Evolutionary conservation across 202 grass and related monocot genomes (phyloP).

Genomic region (Setaria viridis): DNA sequence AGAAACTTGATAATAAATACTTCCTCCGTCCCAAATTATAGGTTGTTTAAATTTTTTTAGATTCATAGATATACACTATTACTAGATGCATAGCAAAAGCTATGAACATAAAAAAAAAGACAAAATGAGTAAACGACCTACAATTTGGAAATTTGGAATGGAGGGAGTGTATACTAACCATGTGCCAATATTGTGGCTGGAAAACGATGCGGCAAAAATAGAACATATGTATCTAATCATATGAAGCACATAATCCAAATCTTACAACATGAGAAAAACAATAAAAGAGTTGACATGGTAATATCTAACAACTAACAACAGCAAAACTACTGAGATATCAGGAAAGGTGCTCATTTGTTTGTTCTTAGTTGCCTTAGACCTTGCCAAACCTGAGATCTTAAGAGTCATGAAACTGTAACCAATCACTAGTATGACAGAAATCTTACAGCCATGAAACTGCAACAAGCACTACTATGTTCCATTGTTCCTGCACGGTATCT

Average conservation of each 20-base stretch:
- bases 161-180: neutral
- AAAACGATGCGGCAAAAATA: neutral
- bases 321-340: conserved; percentile 12
- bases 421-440: neutral
- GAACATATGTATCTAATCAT: neutral
- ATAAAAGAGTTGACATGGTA: neutral
- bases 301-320: neutral
- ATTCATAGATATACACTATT: too few species aligned
- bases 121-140: too few species aligned
- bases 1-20: too few species aligned
- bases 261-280: neutral
- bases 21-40: too few species aligned
- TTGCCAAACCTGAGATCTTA: neutral
- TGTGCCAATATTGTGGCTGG: neutral
- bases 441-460: neutral
- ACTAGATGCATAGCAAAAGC: too few species aligned
- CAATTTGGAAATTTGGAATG: too few species aligned
- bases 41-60: too few species aligned
- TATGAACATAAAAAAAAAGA: too few species aligned
- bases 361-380: neutral
- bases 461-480: neutral
- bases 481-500: neutral
- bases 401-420: neutral
- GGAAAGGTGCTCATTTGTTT: neutral
- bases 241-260: neutral